Conservation (phyloP, 1,139 yeast species). For the Schwanniomyces etchellsii region DNA sequence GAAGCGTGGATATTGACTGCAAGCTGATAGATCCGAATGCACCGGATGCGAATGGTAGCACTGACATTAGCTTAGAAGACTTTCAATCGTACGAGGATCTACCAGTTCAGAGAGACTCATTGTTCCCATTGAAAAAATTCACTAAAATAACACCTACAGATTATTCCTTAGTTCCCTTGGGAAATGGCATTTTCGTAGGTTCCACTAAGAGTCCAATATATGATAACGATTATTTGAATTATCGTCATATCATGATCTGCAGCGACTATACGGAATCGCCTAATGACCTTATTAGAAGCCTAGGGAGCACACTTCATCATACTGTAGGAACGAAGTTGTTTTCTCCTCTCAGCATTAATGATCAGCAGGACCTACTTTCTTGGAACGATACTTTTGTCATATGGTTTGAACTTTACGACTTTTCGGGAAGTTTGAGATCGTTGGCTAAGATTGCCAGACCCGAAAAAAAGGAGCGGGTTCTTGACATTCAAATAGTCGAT, state of each 20-base stretch:
- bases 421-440: conserved; percentile 22
- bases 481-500: conserved; percentile 22
- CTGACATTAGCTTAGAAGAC: conserved; percentile 4
- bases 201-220: conserved; percentile 11
- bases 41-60: conserved; percentile 7
- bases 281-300: conserved; percentile 12
- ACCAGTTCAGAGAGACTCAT: conserved; percentile 4
- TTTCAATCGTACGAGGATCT: conserved; percentile 8
- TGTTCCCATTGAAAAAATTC: conserved; percentile 16
- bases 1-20: conserved; percentile 38
- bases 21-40: conserved; percentile 20
- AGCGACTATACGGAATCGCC: conserved; percentile 13
- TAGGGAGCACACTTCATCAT: conserved; percentile 17
- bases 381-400: conserved; percentile 31
- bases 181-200: conserved; percentile 28
- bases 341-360: conserved; percentile 19
- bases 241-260: conserved; percentile 21
- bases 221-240: conserved; percentile 13
- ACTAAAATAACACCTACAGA: conserved; percentile 23
- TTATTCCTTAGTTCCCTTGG: conserved; percentile 21
- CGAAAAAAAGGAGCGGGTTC: conserved; percentile 11
- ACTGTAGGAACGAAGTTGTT: conserved; percentile 20
- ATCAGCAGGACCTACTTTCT: conserved; percentile 11
- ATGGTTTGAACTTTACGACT: conserved; percentile 36
- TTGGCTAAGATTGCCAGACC: conserved; percentile 21